Conservation (phyloP, 2,329 filamentous ascomycete genomes). For the Spiromastix sp. region DNA sequence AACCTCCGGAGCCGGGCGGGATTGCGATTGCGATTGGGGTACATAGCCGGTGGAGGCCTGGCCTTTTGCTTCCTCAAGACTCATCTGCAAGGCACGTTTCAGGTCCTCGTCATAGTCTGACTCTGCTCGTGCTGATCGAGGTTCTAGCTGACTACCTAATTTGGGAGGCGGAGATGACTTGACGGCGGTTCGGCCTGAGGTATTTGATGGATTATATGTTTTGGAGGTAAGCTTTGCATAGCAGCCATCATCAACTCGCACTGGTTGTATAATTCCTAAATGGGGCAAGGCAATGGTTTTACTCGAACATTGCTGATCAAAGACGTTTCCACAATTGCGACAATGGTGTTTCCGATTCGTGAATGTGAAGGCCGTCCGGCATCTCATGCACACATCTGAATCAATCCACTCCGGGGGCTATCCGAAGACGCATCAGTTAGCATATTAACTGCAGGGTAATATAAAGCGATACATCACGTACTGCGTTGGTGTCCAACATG, state of each 20-base stretch:
- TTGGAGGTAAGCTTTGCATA: conserved; percentile 81
- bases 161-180: conserved; percentile 48
- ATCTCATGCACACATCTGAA: conserved; percentile 97
- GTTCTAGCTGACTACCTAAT: conserved; percentile 72
- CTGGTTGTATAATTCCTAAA: conserved; percentile 80
- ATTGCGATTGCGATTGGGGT: conserved; percentile 45
- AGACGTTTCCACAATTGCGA: conserved; percentile 94
- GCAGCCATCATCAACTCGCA: conserved; percentile 93
- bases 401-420: conserved; percentile 95
- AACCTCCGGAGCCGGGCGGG: conserved; percentile 19
- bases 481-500: conserved; percentile 94
- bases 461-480: conserved; percentile 39
- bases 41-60: conserved; percentile 62
- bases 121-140: conserved; percentile 76
- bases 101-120: conserved; percentile 91
- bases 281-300: conserved; percentile 84
- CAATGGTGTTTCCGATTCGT: conserved; percentile 98
- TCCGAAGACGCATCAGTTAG: conserved; percentile 6
- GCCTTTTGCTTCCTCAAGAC: conserved; percentile 79
- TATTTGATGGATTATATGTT: conserved; percentile 32
- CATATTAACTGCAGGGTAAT: conserved; percentile 1
- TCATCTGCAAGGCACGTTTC: conserved; percentile 91
- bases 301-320: conserved; percentile 87
- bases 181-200: conserved; percentile 30
- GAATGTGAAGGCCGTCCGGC: conserved; percentile 88